Evolutionary conservation across 192 early-diverging fungal genomes (phyloP).

Genomic region (Podila horticola): DNA sequence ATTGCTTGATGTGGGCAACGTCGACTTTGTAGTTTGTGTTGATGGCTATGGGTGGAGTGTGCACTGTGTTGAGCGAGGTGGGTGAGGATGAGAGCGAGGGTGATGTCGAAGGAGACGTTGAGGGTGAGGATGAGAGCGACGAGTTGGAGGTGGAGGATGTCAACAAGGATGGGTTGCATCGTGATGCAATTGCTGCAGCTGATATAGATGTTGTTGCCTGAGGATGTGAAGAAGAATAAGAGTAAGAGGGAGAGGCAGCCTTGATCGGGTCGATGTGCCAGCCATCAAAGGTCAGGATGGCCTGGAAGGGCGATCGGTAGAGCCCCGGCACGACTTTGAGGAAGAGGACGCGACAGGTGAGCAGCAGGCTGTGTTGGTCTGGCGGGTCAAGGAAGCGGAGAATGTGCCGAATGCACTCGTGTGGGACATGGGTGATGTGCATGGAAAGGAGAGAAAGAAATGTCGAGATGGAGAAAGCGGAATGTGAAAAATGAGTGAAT

Average conservation of each 20-base stretch:
- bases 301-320: constrained; percentile 39
- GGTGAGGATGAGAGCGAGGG: neutral
- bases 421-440: constrained; percentile 4
- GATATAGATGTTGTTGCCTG: neutral
- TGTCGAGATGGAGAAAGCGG: too few relatives aligned
- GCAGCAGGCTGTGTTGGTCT: constrained; percentile 43
- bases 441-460: too few relatives aligned
- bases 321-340: constrained; percentile 21
- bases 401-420: constrained; percentile 7
- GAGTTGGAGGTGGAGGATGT: neutral
- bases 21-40: too few relatives aligned
- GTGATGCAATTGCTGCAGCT: neutral
- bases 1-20: too few relatives aligned
- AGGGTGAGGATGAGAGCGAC: neutral
- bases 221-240: too few relatives aligned
- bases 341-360: constrained; percentile 35
- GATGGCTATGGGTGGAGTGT: too few relatives aligned
- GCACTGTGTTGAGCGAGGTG: too few relatives aligned
- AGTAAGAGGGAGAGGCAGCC: neutral
- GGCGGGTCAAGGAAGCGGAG: constrained; percentile 21
- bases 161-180: neutral
- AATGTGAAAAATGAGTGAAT: too few relatives aligned
- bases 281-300: constrained; percentile 22
- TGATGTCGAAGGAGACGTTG: neutral
- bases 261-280: constrained; percentile 6